Conservation (phyloP, 2,329 filamentous ascomycete genomes). For the Calonectria hawksworthii region DNA sequence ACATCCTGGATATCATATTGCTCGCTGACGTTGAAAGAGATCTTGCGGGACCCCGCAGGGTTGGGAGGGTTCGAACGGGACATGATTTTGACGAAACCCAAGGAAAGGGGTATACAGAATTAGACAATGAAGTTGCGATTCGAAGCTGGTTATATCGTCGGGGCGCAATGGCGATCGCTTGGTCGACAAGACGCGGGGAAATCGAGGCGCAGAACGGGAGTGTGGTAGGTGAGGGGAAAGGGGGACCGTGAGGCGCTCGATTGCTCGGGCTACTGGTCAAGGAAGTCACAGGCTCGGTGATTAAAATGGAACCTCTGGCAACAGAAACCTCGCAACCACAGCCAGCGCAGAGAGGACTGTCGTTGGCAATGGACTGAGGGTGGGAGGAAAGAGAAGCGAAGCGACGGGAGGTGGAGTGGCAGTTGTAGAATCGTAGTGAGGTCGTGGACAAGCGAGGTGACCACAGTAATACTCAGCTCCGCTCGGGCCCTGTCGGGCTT, state of each 20-base stretch:
- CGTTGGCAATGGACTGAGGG: constrained; percentile 21
- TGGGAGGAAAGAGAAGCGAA: constrained; percentile 12
- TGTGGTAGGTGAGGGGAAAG: constrained; percentile 37
- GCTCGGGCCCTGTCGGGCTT: constrained; percentile 41
- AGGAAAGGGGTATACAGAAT: constrained; percentile 13
- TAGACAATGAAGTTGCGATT: constrained; percentile 12
- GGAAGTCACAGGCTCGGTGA: constrained; percentile 34
- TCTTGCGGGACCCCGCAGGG: constrained; percentile 83
- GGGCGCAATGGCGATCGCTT: constrained; percentile 31
- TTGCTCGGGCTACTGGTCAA: constrained; percentile 42
- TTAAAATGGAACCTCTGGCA: constrained; percentile 37
- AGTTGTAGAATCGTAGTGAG: constrained; percentile 30
- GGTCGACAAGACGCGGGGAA: constrained; percentile 9
- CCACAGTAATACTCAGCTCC: constrained; percentile 39
- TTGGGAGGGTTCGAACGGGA: constrained; percentile 70
- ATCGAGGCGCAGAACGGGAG: constrained; percentile 7
- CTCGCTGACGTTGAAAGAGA: constrained; percentile 99
- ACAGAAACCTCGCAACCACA: constrained; percentile 33
- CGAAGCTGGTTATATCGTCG: constrained; percentile 15
- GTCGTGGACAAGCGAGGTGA: constrained; percentile 34
- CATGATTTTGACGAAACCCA: constrained; percentile 50
- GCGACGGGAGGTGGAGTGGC: constrained; percentile 27
- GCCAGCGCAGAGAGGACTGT: constrained; percentile 14
- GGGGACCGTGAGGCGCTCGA: constrained; percentile 41
- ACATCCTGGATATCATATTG: constrained; percentile 99